phyloP scores from a whole-genome alignment of 2,329 filamentous ascomycete species.

The Chaetomium globosum region DNA sequence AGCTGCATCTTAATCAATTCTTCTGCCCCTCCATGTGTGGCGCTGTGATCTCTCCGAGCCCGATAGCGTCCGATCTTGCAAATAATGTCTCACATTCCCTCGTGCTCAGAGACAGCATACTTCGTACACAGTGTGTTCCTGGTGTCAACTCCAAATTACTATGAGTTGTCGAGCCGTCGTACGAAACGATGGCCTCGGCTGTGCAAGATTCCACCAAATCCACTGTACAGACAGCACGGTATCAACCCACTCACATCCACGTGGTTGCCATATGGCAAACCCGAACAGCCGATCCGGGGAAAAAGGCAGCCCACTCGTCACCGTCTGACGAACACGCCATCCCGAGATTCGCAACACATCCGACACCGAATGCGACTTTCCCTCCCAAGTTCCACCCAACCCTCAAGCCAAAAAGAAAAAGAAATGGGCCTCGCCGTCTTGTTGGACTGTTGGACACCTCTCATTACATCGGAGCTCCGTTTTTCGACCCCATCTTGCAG shows the following conservation, averaged over 20 bases:
- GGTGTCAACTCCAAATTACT: not conserved
- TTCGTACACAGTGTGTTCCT: not conserved
- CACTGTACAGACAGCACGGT: not conserved
- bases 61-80: not conserved
- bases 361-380: not conserved
- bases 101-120: not conserved
- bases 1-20: not conserved
- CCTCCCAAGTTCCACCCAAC: not conserved
- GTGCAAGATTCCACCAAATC: not conserved
- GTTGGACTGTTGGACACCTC: no score
- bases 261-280: slow-evolving; percentile 23
- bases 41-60: not conserved
- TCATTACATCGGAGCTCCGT: not conserved
- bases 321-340: not conserved
- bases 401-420: not conserved
- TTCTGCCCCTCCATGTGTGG: not conserved
- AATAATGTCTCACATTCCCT: not conserved
- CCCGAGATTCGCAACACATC: not conserved
- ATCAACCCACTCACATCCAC: not conserved
- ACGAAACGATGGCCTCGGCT: not conserved
- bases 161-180: not conserved
- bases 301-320: not conserved
- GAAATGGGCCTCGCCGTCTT: not conserved
- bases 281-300: slow-evolving; percentile 11
- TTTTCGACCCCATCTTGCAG: not conserved